Conservation (phyloP, 129 eudicot species). For the Artemisia argyi region DNA sequence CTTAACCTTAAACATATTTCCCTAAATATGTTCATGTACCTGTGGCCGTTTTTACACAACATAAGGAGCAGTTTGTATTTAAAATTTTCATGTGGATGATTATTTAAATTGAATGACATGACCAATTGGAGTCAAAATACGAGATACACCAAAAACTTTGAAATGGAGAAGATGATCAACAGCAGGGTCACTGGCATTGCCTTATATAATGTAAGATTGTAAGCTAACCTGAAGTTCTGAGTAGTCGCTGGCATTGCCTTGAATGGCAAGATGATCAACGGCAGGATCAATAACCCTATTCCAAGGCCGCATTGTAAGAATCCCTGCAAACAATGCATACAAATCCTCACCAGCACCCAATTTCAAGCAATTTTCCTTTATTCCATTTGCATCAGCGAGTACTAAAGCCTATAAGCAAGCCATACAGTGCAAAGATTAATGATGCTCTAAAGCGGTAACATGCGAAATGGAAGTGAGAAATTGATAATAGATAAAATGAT, state of each 20-base stretch:
- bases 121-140: not conserved
- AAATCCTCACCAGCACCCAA: conserved; percentile 96
- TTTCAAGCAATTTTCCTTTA: conserved; percentile 70
- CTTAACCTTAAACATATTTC: no score
- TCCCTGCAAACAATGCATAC: conserved; percentile 84
- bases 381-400: conserved; percentile 76
- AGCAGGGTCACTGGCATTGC: not conserved
- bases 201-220: conserved; percentile 10
- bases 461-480: no score
- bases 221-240: conserved; percentile 81
- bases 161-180: not conserved
- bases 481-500: not conserved
- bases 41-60: no score
- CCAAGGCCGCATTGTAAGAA: conserved; percentile 98
- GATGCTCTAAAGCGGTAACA: no score
- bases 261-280: conserved; percentile 82
- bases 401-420: conserved; percentile 60
- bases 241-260: conserved; percentile 65
- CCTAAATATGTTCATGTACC: no score
- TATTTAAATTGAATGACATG: not conserved
- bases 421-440: no score
- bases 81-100: not conserved
- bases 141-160: not conserved
- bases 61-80: no score
- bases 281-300: conserved; percentile 75